These are phyloP conservation scores for Fusarium nematophilum DNA, from an alignment of 2,329 filamentous ascomycete species.

Conservation along the genomic window DNA sequence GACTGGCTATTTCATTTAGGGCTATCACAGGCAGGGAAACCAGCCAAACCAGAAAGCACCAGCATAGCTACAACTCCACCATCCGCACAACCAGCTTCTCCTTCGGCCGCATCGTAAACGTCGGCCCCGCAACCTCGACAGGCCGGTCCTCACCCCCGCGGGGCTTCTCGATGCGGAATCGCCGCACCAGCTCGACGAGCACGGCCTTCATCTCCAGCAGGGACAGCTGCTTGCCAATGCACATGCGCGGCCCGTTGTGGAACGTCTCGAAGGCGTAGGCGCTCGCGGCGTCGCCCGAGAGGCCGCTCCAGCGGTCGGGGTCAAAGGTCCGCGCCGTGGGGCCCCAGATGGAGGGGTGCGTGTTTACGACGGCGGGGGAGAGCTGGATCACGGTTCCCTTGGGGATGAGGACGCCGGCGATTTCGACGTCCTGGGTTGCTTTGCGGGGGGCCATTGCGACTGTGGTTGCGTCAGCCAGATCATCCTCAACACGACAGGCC, in stretches of 20 bases:
- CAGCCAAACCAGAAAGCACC: too few species aligned
- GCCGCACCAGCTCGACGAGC: conserved; percentile 47
- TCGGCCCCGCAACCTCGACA: conserved; percentile 38
- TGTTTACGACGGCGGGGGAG: conserved; percentile 51
- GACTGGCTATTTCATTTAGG: too few species aligned
- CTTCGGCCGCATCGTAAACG: conserved; percentile 44
- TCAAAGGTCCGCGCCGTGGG: conserved; percentile 48
- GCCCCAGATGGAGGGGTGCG: conserved; percentile 53
- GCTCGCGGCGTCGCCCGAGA: conserved; percentile 37
- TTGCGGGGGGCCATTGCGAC: conserved; percentile 51
- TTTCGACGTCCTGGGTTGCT: conserved; percentile 47
- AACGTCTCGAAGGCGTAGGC: conserved; percentile 52
- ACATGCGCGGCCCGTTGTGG: conserved; percentile 51
- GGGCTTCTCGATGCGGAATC: conserved; percentile 45
- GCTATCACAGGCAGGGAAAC: too few species aligned
- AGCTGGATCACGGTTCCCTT: conserved; percentile 53
- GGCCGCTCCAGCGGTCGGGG: conserved; percentile 53
- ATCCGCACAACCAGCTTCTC: conserved; percentile 41
- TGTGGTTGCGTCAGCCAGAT: conserved; percentile 26
- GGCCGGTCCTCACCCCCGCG: conserved; percentile 23
- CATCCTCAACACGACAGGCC: too few species aligned
- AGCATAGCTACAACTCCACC: conserved; percentile 23
- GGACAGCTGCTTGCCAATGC: conserved; percentile 52
- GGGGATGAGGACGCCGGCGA: conserved; percentile 51
- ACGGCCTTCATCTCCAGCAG: conserved; percentile 53